Percentiles rank a stretch among this genome's conserved stretches.
Evolutionary conservation across 2,329 filamentous ascomycete genomes (phyloP).

Genomic region (Madurella fahalii): DNA sequence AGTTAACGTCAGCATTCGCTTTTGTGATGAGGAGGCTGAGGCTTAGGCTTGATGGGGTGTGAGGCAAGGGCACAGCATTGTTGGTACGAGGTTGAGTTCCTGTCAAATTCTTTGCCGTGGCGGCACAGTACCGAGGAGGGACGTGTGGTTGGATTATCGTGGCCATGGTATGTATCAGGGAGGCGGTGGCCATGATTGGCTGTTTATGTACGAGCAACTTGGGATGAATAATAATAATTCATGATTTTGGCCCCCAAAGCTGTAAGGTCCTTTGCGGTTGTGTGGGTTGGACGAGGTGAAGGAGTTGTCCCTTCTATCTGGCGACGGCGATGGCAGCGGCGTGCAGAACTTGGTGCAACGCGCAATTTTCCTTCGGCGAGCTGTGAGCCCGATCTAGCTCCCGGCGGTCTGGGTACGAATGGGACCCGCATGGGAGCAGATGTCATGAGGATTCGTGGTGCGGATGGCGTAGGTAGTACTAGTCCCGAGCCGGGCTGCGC

Average conservation of each 20-base stretch:
- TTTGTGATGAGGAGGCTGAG: not conserved
- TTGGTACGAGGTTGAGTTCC: not conserved
- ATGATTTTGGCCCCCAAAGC: too few relatives aligned
- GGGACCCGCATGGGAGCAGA: not conserved
- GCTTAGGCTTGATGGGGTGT: not conserved
- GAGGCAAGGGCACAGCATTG: not conserved
- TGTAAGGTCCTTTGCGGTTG: too few relatives aligned
- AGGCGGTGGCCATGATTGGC: too few relatives aligned
- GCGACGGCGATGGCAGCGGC: too few relatives aligned
- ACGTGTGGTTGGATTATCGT: not conserved
- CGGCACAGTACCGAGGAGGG: not conserved
- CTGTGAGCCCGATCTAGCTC: not conserved
- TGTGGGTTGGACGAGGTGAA: too few relatives aligned
- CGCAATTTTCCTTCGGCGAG: too few relatives aligned
- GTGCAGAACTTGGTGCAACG: too few relatives aligned
- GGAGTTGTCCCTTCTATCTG: too few relatives aligned
- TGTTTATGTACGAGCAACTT: too few relatives aligned
- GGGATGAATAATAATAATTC: too few relatives aligned
- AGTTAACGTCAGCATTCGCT: not conserved
- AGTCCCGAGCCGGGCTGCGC: not conserved
- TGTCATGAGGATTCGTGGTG: not conserved
- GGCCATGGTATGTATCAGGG: not conserved
- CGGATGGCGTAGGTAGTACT: not conserved
- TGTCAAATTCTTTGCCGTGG: not conserved
- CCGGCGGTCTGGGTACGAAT: not conserved